These are phyloP conservation scores for Colletotrichum agaves DNA, from an alignment of 2,329 filamentous ascomycete species.

Conservation along the genomic window DNA sequence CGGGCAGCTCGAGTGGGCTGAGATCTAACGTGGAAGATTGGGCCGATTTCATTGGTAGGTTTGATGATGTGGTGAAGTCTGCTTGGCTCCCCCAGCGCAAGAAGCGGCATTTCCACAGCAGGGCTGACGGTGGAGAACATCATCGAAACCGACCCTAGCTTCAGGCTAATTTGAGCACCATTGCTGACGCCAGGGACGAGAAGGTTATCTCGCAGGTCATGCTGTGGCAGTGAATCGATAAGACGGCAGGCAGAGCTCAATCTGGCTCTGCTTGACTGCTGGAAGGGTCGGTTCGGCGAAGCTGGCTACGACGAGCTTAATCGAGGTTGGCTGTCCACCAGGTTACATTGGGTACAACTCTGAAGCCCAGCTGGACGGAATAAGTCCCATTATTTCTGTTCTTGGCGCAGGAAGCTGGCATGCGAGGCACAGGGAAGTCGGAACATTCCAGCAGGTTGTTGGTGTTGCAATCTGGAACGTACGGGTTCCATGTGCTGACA, in stretches of 20 bases:
- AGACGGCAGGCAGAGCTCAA: constrained; percentile 14
- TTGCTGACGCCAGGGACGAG: constrained; percentile 30
- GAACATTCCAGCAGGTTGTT: constrained; percentile 11
- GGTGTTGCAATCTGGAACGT: background rate
- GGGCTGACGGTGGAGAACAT: constrained; percentile 25
- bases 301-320: constrained; percentile 25
- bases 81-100: constrained; percentile 13
- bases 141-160: constrained; percentile 14
- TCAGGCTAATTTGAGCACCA: constrained; percentile 32
- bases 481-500: background rate
- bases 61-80: constrained; percentile 33
- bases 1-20: background rate
- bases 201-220: constrained; percentile 21
- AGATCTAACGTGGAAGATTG: constrained; percentile 17
- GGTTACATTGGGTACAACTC: constrained; percentile 28
- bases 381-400: constrained; percentile 16
- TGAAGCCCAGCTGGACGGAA: constrained; percentile 25
- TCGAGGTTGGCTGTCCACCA: constrained; percentile 4
- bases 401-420: constrained; percentile 1
- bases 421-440: constrained; percentile 8
- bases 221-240: constrained; percentile 20
- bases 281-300: background rate
- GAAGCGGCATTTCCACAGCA: constrained; percentile 30
- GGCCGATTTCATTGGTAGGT: constrained; percentile 16
- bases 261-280: background rate